Percentiles rank a stretch among this genome's conserved stretches.
phyloP scores from a whole-genome alignment of 2,329 filamentous ascomycete genomes.

The Sporothrix inflata region DNA sequence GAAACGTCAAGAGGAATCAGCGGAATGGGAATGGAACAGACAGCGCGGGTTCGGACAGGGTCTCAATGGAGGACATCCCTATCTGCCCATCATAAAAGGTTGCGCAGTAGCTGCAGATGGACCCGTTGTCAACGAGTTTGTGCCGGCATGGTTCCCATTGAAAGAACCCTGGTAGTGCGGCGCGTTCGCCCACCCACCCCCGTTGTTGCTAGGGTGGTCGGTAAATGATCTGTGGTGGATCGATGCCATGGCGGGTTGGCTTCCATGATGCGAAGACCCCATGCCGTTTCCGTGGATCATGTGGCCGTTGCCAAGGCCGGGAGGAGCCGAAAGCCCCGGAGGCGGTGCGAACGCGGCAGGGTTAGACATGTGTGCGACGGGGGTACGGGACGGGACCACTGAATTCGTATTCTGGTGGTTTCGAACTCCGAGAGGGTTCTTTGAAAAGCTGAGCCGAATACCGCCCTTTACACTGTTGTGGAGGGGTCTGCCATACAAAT shows the following conservation, averaged over 20 bases:
- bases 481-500: slow-evolving; percentile 83
- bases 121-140: background rate
- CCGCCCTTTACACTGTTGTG: slow-evolving; percentile 94
- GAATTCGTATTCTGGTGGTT: slow-evolving; percentile 67
- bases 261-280: background rate
- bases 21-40: no score
- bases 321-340: slow-evolving; percentile 76
- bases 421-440: slow-evolving; percentile 92
- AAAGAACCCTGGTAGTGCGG: background rate
- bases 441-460: slow-evolving; percentile 94
- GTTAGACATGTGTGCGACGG: slow-evolving; percentile 32
- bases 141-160: background rate
- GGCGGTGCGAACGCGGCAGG: slow-evolving; percentile 62
- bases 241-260: background rate
- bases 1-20: no score
- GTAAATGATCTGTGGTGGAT: background rate
- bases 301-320: slow-evolving; percentile 59
- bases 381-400: slow-evolving; percentile 34
- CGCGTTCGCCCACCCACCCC: background rate
- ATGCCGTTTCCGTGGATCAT: slow-evolving; percentile 7
- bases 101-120: slow-evolving; percentile 8
- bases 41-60: no score
- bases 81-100: background rate
- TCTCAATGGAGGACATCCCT: background rate
- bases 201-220: background rate